Evolutionary conservation across 495 filamentous ascomycete species (phyloP), one percentile per base, ranked within the genome.

Genomic region (Aspergillus indologenus): DNA sequence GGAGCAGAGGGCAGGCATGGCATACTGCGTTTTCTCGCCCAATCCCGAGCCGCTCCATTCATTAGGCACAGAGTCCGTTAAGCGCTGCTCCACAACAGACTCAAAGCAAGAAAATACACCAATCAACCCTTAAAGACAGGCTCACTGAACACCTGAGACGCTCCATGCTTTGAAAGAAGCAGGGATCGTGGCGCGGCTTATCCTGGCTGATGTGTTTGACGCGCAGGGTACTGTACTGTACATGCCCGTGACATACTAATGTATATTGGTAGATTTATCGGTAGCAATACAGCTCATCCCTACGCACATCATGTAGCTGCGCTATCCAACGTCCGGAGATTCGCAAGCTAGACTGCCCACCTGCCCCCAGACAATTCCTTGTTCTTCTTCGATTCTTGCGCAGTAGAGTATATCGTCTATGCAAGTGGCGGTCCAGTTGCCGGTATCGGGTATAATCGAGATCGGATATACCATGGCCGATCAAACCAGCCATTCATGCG

Each of bases 21-120:
- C 18, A 48, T 48, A 23, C 23, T 51, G 48, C 45, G 20, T 14
- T 55, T 49, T 24, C n/a, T 55, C 42, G 58, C 58, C 58, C 57
- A 59, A 59, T 59, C 31, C 18, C 40, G 31, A 20, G 44, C 20
- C 23, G 40, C 19, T 54, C 18, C 6, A 40, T 40, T 43, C 15
- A 17, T 50, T 46, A 54, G 58, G 58, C 58, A 54, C 34, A 29
- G 34, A 40, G 23, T 3, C 20, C 31, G 50, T 29, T 31, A 51
- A 51, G 23, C 47, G 47, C 47, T 50, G 47, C 15, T 22, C 47
- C 20, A 7, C 34, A 11, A 7, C 34, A 40, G 34, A 40, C 12
- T 11, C 5, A 50, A 50, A 12, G 47, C 47, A 12, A 6, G 26
- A n/a, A 9, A 9, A 7, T 7, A 17, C 22, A 17, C 47, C 21